These are phyloP conservation scores for Westerdykella aurantiaca DNA, from an alignment of 2,329 filamentous ascomycete genomes.

Conservation along the genomic window DNA sequence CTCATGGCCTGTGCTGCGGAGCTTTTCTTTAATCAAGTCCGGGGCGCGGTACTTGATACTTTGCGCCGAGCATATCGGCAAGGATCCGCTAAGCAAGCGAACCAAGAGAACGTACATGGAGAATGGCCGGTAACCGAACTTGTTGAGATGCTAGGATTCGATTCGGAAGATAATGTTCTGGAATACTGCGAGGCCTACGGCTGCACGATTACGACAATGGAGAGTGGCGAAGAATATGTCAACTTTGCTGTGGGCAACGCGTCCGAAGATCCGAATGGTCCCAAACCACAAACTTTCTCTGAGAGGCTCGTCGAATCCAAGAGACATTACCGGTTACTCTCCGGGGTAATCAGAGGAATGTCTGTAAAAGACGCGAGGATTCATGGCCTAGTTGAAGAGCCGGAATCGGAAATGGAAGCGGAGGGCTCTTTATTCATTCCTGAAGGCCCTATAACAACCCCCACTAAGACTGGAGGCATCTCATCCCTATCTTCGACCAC, in stretches of 20 bases:
- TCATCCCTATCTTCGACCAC: conserved; percentile 1
- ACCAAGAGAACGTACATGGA: conserved; percentile 33
- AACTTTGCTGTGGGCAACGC: conserved; percentile 46
- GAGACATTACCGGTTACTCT: conserved; percentile 50
- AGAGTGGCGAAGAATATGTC: conserved; percentile 45
- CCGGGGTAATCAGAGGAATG: conserved; percentile 53
- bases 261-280: conserved; percentile 9
- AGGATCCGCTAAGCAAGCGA: conserved; percentile 42
- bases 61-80: conserved; percentile 51
- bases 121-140: conserved; percentile 54
- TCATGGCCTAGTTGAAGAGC: conserved; percentile 46
- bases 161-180: conserved; percentile 49
- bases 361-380: conserved; percentile 47
- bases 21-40: conserved; percentile 55
- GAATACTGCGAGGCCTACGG: conserved; percentile 51
- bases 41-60: conserved; percentile 50
- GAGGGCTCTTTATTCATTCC: conserved; percentile 40
- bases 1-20: conserved; percentile 60
- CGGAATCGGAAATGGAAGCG: conserved; percentile 25
- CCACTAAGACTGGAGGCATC: conserved; percentile 1
- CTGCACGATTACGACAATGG: conserved; percentile 45
- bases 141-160: conserved; percentile 50
- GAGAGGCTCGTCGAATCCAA: conserved; percentile 54
- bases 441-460: conserved; percentile 14
- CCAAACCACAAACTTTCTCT: conserved; percentile 50